Conservation (phyloP, 2,329 filamentous ascomycete genomes). For the Colletotrichum sp. region DNA sequence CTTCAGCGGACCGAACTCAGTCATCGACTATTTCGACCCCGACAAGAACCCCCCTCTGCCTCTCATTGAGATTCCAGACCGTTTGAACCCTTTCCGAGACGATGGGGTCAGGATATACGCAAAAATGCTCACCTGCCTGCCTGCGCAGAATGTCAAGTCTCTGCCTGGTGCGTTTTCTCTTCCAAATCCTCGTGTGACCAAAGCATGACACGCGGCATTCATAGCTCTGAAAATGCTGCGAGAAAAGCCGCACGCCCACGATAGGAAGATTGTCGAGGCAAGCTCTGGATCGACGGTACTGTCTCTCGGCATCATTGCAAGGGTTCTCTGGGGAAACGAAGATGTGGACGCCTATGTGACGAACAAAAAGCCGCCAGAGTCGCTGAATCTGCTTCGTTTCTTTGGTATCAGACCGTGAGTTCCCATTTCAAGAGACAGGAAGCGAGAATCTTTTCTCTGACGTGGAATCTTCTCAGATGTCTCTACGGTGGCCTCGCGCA, state of each 20-base stretch:
- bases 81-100: conserved; percentile 59
- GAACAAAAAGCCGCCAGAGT: conserved; percentile 49
- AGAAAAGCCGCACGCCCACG: neutral
- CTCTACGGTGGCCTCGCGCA: conserved; percentile 38
- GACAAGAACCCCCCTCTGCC: conserved; percentile 61
- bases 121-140: conserved; percentile 68
- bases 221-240: conserved; percentile 1
- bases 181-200: too few relatives aligned
- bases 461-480: conserved; percentile 20
- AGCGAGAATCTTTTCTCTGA: accelerated
- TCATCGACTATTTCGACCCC: conserved; percentile 64
- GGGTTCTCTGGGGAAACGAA: conserved; percentile 41
- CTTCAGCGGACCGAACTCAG: conserved; percentile 58
- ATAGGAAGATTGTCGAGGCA: conserved; percentile 4
- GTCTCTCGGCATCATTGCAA: conserved; percentile 32
- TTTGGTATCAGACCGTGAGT: conserved; percentile 38
- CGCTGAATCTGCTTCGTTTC: conserved; percentile 36
- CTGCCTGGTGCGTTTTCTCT: conserved; percentile 60
- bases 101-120: conserved; percentile 68
- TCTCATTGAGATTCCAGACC: conserved; percentile 62
- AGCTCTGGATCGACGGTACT: conserved; percentile 12
- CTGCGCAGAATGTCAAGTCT: conserved; percentile 67
- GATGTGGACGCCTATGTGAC: conserved; percentile 49
- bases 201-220: accelerated
- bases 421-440: too few relatives aligned